Evolutionary conservation across 257 asterid species (phyloP).

Genomic region (Mentha longifolia): DNA sequence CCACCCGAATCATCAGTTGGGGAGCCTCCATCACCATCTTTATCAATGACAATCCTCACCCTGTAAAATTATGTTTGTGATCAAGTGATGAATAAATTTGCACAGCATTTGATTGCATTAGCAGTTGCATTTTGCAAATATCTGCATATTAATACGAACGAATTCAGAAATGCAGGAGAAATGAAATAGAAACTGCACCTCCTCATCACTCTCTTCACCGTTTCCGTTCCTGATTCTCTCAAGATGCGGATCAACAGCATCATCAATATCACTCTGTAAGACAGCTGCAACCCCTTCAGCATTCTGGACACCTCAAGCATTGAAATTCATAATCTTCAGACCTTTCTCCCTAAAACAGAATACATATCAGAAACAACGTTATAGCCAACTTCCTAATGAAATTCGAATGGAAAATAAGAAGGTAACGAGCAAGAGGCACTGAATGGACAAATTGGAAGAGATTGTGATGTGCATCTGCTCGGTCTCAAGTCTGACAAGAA

Average conservation of each 20-base stretch:
- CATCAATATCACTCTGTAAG: constrained; percentile 62
- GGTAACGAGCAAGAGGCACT: constrained; percentile 33
- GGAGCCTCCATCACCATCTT: constrained; percentile 91
- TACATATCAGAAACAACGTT: constrained; percentile 13
- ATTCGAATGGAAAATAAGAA: background rate
- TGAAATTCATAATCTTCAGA: constrained; percentile 72
- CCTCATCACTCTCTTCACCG: no score
- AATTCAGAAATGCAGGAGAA: background rate
- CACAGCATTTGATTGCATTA: background rate
- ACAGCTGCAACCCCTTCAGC: constrained; percentile 70
- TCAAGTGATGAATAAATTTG: constrained; percentile 1
- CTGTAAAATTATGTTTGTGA: constrained; percentile 39
- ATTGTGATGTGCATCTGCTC: constrained; percentile 89
- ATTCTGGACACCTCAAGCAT: constrained; percentile 43
- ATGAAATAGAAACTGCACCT: constrained; percentile 46
- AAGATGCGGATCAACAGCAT: constrained; percentile 88
- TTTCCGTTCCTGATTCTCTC: constrained; percentile 81
- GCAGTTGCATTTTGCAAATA: background rate
- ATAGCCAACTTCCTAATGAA: constrained; percentile 14
- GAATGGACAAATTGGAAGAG: constrained; percentile 78
- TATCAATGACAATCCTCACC: constrained; percentile 77
- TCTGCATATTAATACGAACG: background rate
- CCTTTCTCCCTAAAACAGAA: constrained; percentile 67
- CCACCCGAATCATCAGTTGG: constrained; percentile 96
- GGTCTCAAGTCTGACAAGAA: constrained; percentile 80